These are phyloP conservation scores for Venturia effusa DNA, from an alignment of 2,329 filamentous ascomycete species.

Conservation along the genomic window DNA sequence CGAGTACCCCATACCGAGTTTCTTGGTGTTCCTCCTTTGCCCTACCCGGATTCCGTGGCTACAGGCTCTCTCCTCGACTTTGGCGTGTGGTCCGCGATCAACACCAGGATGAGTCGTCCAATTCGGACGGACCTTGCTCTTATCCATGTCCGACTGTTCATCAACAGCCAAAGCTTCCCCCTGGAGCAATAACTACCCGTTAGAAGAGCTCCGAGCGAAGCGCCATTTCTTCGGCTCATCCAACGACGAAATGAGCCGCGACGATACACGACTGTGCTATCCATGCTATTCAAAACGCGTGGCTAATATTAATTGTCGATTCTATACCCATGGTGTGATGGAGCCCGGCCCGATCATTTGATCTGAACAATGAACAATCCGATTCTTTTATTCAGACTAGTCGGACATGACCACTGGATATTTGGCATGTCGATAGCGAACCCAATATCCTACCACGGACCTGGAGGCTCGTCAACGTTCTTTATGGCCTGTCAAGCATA, in stretches of 20 bases:
- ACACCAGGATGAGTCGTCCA: conserved; percentile 1
- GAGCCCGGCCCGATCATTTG: background rate
- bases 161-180: background rate
- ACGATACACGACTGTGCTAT: background rate
- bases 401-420: background rate
- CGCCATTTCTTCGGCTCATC: background rate
- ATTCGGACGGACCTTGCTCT: background rate
- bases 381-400: background rate
- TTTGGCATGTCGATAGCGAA: background rate
- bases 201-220: background rate
- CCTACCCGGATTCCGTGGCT: background rate
- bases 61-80: background rate
- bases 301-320: background rate
- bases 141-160: background rate
- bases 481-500: background rate
- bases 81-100: background rate
- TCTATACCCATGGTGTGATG: conserved; percentile 3
- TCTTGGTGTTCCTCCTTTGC: background rate
- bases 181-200: background rate
- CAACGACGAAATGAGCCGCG: background rate
- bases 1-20: background rate
- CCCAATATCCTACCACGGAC: background rate
- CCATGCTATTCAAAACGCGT: background rate
- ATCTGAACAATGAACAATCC: background rate
- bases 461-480: conserved; percentile 2